A percentile compares a stretch with the other conserved stretches of the same genome.
phyloP scores from a whole-genome alignment of 1,284 basidiomycete genomes.

The Athelia sp. region DNA sequence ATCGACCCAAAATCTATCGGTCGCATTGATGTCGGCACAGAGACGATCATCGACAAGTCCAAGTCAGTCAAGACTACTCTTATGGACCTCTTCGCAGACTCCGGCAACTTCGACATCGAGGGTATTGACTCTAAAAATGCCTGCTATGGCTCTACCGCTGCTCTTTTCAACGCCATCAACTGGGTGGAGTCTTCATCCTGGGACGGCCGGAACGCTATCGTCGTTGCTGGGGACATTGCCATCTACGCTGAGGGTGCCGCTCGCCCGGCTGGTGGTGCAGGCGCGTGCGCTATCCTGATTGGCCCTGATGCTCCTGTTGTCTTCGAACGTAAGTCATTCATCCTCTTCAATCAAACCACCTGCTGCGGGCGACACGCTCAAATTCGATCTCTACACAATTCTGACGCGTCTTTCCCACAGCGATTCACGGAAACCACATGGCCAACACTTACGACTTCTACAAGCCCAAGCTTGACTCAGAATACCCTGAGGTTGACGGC shows the following conservation, averaged over 20 bases:
- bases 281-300: slow-evolving; percentile 92
- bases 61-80: slow-evolving; percentile 98
- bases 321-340: slow-evolving; percentile 87
- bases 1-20: slow-evolving; percentile 96
- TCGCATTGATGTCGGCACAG: slow-evolving; percentile 96
- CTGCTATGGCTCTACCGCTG: slow-evolving; percentile 98
- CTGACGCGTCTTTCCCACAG: slow-evolving; percentile 37
- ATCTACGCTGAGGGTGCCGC: slow-evolving; percentile 97
- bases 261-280: slow-evolving; percentile 95
- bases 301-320: slow-evolving; percentile 95
- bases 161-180: slow-evolving; percentile 96
- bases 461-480: slow-evolving; percentile 90
- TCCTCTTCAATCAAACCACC: too few species aligned
- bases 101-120: slow-evolving; percentile 96
- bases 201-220: slow-evolving; percentile 98
- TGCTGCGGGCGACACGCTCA: too few species aligned
- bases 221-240: slow-evolving; percentile 96
- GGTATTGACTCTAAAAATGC: slow-evolving; percentile 99
- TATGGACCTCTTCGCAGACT: slow-evolving; percentile 93
- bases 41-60: slow-evolving; percentile 99
- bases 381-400: too few species aligned
- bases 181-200: slow-evolving; percentile 97
- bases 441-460: slow-evolving; percentile 98
- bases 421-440: slow-evolving; percentile 97
- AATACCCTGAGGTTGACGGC: slow-evolving; percentile 97